Percentiles rank a stretch among this genome's conserved stretches.
These are phyloP conservation scores for Theobroma grandiflorum DNA, from an alignment of 441 rosid genomes.

Conservation along the genomic window DNA sequence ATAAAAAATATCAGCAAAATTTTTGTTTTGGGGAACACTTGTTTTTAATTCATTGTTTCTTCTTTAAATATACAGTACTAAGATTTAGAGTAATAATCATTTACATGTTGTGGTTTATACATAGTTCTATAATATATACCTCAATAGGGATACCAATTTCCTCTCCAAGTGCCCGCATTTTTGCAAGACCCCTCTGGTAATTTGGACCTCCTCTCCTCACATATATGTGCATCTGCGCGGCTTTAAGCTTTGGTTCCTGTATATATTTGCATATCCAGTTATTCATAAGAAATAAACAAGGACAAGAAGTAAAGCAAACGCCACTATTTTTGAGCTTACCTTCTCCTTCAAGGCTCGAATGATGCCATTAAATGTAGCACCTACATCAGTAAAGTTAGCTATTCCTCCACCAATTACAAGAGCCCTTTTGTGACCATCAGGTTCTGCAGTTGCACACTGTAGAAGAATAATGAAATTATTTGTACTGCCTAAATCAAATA, in stretches of 20 bases:
- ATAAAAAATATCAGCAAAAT: not conserved
- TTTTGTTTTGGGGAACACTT: not conserved
- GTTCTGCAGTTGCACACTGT: slow-evolving; percentile 75
- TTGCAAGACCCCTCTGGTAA: slow-evolving; percentile 72
- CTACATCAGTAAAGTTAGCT: slow-evolving; percentile 77
- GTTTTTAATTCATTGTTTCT: not conserved
- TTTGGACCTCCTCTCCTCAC: slow-evolving; percentile 71
- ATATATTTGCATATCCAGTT: not conserved
- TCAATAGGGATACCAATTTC: slow-evolving; percentile 60
- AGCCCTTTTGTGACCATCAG: slow-evolving; percentile 67
- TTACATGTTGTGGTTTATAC: not conserved
- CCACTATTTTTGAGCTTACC: slow-evolving; percentile 32
- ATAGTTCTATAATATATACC: slow-evolving; percentile 28
- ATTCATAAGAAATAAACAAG: not conserved
- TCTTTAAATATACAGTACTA: not conserved
- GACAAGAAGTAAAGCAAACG: not conserved
- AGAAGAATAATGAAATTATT: slow-evolving; percentile 18
- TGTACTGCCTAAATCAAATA: not conserved
- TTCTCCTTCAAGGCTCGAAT: slow-evolving; percentile 75
- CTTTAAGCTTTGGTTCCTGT: slow-evolving; percentile 75
- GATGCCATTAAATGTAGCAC: slow-evolving; percentile 77
- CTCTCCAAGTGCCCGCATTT: slow-evolving; percentile 52
- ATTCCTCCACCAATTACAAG: slow-evolving; percentile 80
- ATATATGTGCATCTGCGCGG: slow-evolving; percentile 66
- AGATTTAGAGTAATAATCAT: not conserved